These are phyloP conservation scores for Hyaloscypha bicolor DNA, from an alignment of 495 filamentous ascomycete species.

Conservation along the genomic window DNA sequence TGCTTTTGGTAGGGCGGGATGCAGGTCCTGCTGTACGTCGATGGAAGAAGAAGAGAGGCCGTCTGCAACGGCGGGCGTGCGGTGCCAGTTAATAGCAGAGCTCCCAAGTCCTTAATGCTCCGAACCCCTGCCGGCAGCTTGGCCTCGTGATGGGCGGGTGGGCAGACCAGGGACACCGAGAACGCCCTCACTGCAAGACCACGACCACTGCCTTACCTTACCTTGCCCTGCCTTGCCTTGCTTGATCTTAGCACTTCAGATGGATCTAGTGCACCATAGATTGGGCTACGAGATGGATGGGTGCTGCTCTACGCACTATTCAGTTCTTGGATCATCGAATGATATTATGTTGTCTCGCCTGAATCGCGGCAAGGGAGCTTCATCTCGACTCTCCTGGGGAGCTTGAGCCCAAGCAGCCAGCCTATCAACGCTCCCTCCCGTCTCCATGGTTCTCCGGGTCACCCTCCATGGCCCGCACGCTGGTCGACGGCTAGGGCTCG, in stretches of 20 bases:
- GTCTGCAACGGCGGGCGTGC: slow-evolving; percentile 2
- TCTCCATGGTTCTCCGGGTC: not conserved
- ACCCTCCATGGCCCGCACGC: not conserved
- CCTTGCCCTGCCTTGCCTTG: too few species aligned
- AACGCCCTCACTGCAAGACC: not conserved
- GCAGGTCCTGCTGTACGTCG: slow-evolving; percentile 11
- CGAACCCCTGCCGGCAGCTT: not conserved
- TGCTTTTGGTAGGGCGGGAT: slow-evolving; percentile 7
- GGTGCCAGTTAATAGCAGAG: not conserved
- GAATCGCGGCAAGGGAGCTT: slow-evolving; percentile 2
- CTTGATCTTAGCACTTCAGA: not conserved
- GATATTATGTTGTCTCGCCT: not conserved
- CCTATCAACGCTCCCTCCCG: not conserved
- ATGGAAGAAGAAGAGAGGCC: slow-evolving; percentile 9
- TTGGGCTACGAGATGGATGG: not conserved
- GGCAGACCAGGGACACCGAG: not conserved
- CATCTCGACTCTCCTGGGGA: too few species aligned
- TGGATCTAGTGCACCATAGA: not conserved
- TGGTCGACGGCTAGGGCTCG: slow-evolving; percentile 10
- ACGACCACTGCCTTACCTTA: not conserved
- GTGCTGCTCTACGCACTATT: not conserved
- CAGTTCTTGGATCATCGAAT: not conserved
- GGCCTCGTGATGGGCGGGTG: not conserved
- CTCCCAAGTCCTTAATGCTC: not conserved
- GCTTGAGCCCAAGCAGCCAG: not conserved